Evolutionary conservation across 371 early-diverging fungal genomes (phyloP).

Genomic region (Mucor plumbeus): DNA sequence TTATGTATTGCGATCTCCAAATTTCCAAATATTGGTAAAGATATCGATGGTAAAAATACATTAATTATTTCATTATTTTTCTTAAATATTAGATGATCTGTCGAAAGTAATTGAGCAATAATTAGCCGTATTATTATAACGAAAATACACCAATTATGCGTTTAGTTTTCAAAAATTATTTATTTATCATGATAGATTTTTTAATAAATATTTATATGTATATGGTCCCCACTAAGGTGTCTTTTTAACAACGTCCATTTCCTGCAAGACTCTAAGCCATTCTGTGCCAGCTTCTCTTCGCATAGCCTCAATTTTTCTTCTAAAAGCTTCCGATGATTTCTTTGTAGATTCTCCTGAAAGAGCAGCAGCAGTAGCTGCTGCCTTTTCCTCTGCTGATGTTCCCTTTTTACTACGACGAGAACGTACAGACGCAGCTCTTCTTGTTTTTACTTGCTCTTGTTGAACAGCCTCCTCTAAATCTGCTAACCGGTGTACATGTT

Average conservation of each 20-base stretch:
- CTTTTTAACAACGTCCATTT: conserved; percentile 54
- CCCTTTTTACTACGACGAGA: conserved; percentile 40
- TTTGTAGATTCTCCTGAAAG: conserved; percentile 10
- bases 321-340: conserved; percentile 44
- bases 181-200: neutral
- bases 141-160: too few relatives aligned
- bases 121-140: too few relatives aligned
- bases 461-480: conserved; percentile 46
- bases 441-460: conserved; percentile 26
- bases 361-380: neutral
- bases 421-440: conserved; percentile 36
- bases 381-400: conserved; percentile 17
- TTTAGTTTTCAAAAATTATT: neutral
- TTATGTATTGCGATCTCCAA: too few relatives aligned
- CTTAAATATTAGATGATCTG: too few relatives aligned
- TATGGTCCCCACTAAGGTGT: neutral
- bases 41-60: too few relatives aligned
- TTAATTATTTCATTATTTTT: too few relatives aligned
- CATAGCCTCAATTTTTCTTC: conserved; percentile 64
- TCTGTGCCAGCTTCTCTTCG: conserved; percentile 66
- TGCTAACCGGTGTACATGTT: conserved; percentile 51
- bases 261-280: conserved; percentile 67
- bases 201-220: neutral
- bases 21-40: too few relatives aligned
- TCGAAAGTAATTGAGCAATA: too few relatives aligned